Evolutionary conservation across 2,329 filamentous ascomycete genomes (phyloP).

Genomic region (Botrytis deweyae): DNA sequence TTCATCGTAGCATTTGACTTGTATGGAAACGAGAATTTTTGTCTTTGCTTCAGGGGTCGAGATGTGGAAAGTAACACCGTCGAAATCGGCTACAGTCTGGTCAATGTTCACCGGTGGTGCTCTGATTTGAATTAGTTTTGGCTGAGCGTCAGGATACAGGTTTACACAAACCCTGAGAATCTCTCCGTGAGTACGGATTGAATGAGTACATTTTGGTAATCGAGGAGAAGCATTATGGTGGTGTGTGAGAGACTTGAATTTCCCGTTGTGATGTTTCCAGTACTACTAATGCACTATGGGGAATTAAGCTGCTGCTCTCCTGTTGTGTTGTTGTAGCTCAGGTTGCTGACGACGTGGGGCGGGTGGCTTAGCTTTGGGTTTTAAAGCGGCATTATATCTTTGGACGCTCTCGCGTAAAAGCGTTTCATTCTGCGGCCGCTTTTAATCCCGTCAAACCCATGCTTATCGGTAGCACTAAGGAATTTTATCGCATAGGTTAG

Average conservation of each 20-base stretch:
- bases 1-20: slow-evolving; percentile 92
- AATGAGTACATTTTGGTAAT: slow-evolving; percentile 98
- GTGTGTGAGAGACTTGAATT: slow-evolving; percentile 17
- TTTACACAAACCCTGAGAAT: slow-evolving; percentile 52
- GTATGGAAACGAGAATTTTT: slow-evolving; percentile 90
- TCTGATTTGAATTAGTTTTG: slow-evolving; percentile 50
- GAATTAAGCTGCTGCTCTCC: slow-evolving; percentile 18
- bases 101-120: slow-evolving; percentile 86
- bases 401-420: fast-evolving
- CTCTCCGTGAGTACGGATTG: slow-evolving; percentile 94
- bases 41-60: slow-evolving; percentile 93
- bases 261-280: not conserved
- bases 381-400: slow-evolving; percentile 16
- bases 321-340: slow-evolving; percentile 17
- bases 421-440: not conserved
- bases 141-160: slow-evolving; percentile 1
- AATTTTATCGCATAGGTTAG: slow-evolving; percentile 26
- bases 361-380: not conserved
- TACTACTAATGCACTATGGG: not conserved
- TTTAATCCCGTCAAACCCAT: not conserved
- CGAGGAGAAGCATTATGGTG: slow-evolving; percentile 79
- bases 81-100: slow-evolving; percentile 98
- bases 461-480: slow-evolving; percentile 25
- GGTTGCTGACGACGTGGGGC: slow-evolving; percentile 24
- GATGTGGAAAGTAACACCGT: slow-evolving; percentile 97